Conservation (phyloP, 306 rosid species). For the Pyrus communis region DNA sequence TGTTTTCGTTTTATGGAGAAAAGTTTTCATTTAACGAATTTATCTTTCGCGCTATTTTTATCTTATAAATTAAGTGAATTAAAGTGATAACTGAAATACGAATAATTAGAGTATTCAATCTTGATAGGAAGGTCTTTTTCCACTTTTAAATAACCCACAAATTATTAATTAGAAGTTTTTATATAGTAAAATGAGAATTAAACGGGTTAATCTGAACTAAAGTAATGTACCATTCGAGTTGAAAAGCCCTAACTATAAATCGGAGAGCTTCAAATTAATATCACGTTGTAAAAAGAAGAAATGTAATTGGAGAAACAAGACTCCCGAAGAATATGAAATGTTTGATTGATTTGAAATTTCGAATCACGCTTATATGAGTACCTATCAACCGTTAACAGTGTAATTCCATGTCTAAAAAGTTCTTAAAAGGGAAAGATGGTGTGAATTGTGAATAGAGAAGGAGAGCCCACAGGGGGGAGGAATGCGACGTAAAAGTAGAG, state of each 20-base stretch:
- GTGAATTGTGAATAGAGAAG: neutral
- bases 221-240: neutral
- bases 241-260: too few relatives aligned
- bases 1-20: neutral
- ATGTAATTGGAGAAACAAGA: neutral
- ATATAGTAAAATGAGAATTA: too few relatives aligned
- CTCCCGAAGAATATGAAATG: neutral
- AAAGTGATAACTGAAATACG: neutral
- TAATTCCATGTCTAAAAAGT: neutral
- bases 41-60: too few relatives aligned
- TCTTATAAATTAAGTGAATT: neutral
- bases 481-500: slow-evolving; percentile 36
- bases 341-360: neutral
- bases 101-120: neutral
- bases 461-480: slow-evolving; percentile 17
- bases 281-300: neutral
- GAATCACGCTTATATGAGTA: neutral
- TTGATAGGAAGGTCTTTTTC: too few relatives aligned
- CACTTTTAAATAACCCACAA: neutral
- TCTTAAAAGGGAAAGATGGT: neutral
- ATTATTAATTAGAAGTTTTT: neutral
- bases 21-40: neutral
- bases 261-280: neutral
- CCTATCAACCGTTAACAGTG: too few relatives aligned
- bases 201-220: neutral